These are phyloP conservation scores for Paratinospora sagittata DNA, from an alignment of 164 flowering plant species.

Conservation along the genomic window DNA sequence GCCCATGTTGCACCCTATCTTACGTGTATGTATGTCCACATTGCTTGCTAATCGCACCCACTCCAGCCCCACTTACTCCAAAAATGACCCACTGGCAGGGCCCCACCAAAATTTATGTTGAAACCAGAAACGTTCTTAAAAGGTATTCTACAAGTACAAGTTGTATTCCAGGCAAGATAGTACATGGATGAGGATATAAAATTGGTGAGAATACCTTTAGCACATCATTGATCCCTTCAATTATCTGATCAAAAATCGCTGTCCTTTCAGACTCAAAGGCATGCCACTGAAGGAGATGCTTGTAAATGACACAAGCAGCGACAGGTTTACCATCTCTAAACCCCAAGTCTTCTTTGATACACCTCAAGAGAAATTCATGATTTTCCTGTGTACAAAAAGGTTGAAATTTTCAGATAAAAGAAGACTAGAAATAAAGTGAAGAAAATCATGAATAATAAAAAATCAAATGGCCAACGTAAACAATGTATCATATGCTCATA, in stretches of 20 bases:
- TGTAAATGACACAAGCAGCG: constrained; percentile 85
- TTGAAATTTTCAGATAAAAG: neutral
- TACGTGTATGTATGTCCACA: no score
- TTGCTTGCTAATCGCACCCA: no score
- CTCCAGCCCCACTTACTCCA: no score
- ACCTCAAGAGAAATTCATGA: constrained; percentile 67
- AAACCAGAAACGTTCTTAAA: neutral
- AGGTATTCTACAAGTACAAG: neutral
- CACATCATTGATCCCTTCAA: constrained; percentile 71
- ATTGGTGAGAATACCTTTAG: constrained; percentile 48
- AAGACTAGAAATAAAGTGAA: neutral
- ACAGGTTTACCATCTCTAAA: constrained; percentile 81
- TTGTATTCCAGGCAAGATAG: neutral
- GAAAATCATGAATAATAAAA: neutral
- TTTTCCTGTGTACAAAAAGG: constrained; percentile 57
- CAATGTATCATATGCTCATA: neutral
- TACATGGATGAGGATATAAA: neutral
- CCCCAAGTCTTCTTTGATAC: constrained; percentile 81
- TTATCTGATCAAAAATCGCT: constrained; percentile 71
- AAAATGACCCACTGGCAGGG: no score
- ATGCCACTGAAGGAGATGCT: constrained; percentile 81
- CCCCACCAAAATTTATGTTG: neutral
- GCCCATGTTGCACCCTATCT: no score
- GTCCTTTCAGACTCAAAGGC: constrained; percentile 96
- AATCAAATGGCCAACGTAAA: neutral